Percentiles rank a stretch among this genome's conserved stretches.
phyloP scores from a whole-genome alignment of 805 yeast genomes.

The Candida morakotiae region DNA sequence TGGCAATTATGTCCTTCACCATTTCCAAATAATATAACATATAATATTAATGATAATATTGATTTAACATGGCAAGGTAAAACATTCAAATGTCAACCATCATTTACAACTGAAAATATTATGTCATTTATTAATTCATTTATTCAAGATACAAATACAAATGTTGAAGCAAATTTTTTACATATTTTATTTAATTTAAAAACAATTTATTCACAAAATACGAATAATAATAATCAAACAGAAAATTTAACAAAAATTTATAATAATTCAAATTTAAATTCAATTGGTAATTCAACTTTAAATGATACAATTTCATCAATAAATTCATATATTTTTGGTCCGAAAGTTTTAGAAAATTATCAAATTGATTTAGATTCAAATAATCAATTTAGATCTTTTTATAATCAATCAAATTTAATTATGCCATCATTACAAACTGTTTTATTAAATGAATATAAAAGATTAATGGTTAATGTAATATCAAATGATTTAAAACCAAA shows the following conservation, averaged over 20 bases:
- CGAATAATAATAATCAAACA: conserved; percentile 9
- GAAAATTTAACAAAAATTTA: neutral
- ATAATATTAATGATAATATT: conserved; percentile 9
- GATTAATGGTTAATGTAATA: conserved; percentile 25
- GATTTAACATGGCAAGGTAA: conserved; percentile 23
- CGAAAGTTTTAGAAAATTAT: conserved; percentile 17
- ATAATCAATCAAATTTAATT: conserved; percentile 16
- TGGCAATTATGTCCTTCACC: conserved; percentile 59
- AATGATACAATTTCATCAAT: conserved; percentile 18
- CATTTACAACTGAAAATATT: conserved; percentile 20
- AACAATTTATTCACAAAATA: conserved; percentile 6
- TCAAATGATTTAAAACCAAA: conserved; percentile 14
- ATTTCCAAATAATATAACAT: conserved; percentile 23
- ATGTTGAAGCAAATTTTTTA: conserved; percentile 28
- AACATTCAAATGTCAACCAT: conserved; percentile 25
- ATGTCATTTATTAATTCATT: conserved; percentile 17
- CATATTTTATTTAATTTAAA: conserved; percentile 19
- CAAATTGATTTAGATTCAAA: neutral
- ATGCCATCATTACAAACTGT: conserved; percentile 28
- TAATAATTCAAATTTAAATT: neutral
- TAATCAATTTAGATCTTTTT: conserved; percentile 10
- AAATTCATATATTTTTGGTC: conserved; percentile 22
- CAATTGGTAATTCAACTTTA: conserved; percentile 26
- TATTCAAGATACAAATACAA: conserved; percentile 25
- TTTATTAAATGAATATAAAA: conserved; percentile 21